phyloP scores from a whole-genome alignment of 306 rosid species.

The Hylodesmum podocarpum region DNA sequence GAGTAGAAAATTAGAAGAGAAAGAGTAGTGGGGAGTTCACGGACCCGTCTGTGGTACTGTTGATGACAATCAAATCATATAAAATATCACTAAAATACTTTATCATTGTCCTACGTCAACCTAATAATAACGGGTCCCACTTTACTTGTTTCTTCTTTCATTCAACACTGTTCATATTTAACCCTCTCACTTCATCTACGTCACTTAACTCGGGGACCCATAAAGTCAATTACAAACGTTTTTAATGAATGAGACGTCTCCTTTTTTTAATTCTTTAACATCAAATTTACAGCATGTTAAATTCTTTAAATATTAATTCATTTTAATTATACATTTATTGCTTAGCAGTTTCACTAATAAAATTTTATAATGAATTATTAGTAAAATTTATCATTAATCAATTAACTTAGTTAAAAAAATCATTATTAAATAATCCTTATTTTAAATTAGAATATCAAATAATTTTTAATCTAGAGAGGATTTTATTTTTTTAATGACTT shows the following conservation, averaged over 20 bases:
- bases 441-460: too few relatives aligned
- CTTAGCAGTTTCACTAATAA: not conserved
- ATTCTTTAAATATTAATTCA: too few relatives aligned
- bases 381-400: too few relatives aligned
- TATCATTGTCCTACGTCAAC: conserved; percentile 17
- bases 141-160: not conserved
- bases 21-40: conserved; percentile 34
- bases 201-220: conserved; percentile 10
- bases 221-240: not conserved
- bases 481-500: too few relatives aligned
- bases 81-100: not conserved
- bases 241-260: not conserved
- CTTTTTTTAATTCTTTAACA: not conserved
- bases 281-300: not conserved
- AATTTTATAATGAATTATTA: not conserved
- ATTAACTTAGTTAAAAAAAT: too few relatives aligned
- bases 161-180: not conserved
- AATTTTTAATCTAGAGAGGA: too few relatives aligned
- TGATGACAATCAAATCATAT: not conserved
- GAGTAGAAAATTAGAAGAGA: not conserved
- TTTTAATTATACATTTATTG: not conserved
- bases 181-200: not conserved
- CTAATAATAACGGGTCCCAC: conserved; percentile 16
- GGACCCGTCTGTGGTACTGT: conserved; percentile 21
- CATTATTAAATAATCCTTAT: too few relatives aligned